Percentiles rank a stretch among this genome's conserved stretches.
Evolutionary conservation across 768 basidiomycete species (phyloP).

Genomic region (Tylopilus sp.): DNA sequence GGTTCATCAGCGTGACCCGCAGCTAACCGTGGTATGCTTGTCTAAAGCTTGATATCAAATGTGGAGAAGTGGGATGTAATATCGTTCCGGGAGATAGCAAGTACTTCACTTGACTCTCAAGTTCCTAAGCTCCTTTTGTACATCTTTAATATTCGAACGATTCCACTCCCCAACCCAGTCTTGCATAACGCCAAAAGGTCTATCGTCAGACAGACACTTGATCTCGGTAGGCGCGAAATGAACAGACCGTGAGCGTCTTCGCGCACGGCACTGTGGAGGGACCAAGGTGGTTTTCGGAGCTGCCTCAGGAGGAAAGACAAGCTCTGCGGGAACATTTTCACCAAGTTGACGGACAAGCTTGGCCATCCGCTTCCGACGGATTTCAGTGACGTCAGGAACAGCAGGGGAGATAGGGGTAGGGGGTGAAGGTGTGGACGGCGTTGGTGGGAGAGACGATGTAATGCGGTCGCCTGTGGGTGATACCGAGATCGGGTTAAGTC

Average conservation of each 20-base stretch:
- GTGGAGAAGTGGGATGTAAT: background rate
- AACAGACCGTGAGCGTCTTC: conserved; percentile 18
- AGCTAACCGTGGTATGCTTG: conserved; percentile 1
- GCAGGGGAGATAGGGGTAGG: conserved; percentile 19
- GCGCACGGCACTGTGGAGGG: background rate
- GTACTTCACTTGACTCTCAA: conserved; percentile 19
- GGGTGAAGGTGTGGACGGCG: conserved; percentile 12
- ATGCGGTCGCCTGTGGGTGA: conserved; percentile 10
- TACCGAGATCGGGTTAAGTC: conserved; percentile 16
- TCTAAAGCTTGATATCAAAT: background rate
- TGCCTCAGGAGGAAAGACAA: conserved; percentile 37
- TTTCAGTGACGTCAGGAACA: conserved; percentile 29
- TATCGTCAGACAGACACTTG: background rate
- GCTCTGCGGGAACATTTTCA: conserved; percentile 55
- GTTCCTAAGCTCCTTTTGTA: conserved; percentile 36
- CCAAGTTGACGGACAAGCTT: conserved; percentile 58
- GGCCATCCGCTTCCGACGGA: conserved; percentile 49
- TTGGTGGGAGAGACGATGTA: conserved; percentile 7
- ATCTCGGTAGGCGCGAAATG: background rate
- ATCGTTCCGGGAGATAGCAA: background rate
- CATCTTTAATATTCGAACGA: conserved; percentile 35
- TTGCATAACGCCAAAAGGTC: background rate
- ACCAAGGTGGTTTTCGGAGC: background rate
- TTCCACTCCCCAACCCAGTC: conserved; percentile 44
- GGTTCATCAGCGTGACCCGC: conserved; percentile 14